A percentile compares a stretch with the other conserved stretches of the same genome.
phyloP scores from a whole-genome alignment of 1,284 basidiomycete species.

The Ganoderma sinense region DNA sequence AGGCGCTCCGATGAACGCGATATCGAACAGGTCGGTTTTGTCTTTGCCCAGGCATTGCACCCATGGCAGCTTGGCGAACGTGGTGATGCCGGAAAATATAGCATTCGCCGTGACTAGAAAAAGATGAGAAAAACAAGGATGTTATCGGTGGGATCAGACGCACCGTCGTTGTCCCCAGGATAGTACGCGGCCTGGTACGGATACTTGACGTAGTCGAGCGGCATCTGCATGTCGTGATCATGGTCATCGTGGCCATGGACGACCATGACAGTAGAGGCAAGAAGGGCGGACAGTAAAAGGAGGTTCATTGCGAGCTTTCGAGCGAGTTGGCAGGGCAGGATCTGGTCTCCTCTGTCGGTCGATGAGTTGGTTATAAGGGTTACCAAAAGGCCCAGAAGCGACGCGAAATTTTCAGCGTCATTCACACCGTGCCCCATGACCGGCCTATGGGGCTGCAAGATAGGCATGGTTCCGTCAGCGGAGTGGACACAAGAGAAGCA shows the following conservation, averaged over 20 bases:
- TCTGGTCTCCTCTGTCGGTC: background rate
- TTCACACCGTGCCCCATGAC: slow-evolving; percentile 28
- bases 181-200: slow-evolving; percentile 61
- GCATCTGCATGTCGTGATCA: slow-evolving; percentile 58
- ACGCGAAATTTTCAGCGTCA: slow-evolving; percentile 11
- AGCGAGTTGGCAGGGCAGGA: background rate
- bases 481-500: slow-evolving; percentile 18
- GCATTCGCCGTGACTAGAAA: slow-evolving; percentile 69
- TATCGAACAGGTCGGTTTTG: slow-evolving; percentile 65
- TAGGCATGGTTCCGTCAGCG: slow-evolving; percentile 9
- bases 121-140: background rate
- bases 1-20: slow-evolving; percentile 82
- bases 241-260: slow-evolving; percentile 50
- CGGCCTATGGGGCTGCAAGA: background rate
- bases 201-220: slow-evolving; percentile 68
- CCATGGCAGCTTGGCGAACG: slow-evolving; percentile 80
- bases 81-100: slow-evolving; percentile 77
- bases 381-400: slow-evolving; percentile 2
- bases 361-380: slow-evolving; percentile 9
- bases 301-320: slow-evolving; percentile 31
- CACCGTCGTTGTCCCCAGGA: slow-evolving; percentile 64
- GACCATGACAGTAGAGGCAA: slow-evolving; percentile 21
- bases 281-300: slow-evolving; percentile 11
- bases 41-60: slow-evolving; percentile 73
- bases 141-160: background rate